Percentiles rank a stretch among this genome's conserved stretches.
Evolutionary conservation across 108 stramenopile species (phyloP).

Genomic region (Stephanodiscus triporus): DNA sequence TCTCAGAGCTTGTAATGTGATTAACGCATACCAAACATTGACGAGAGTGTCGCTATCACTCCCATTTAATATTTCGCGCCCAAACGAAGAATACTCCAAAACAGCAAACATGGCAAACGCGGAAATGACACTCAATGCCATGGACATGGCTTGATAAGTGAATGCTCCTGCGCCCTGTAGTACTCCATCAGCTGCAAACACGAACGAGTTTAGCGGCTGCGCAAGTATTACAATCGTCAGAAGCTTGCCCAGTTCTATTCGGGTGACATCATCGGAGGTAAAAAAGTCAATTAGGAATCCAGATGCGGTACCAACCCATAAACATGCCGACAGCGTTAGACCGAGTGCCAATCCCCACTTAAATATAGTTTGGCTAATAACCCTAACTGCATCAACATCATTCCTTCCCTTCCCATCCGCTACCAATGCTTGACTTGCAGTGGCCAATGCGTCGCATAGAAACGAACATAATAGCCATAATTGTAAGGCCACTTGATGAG

Average conservation of each 20-base stretch:
- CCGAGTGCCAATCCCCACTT: slow-evolving; percentile 68
- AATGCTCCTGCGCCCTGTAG: slow-evolving; percentile 85
- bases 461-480: slow-evolving; percentile 86
- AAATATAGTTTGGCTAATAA: slow-evolving; percentile 72
- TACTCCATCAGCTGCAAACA: slow-evolving; percentile 90
- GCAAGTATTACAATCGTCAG: slow-evolving; percentile 71
- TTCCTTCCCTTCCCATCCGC: slow-evolving; percentile 79
- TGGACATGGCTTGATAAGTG: slow-evolving; percentile 79
- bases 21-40: slow-evolving; percentile 78
- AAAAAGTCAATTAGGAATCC: slow-evolving; percentile 68
- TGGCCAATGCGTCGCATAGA: slow-evolving; percentile 80
- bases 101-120: slow-evolving; percentile 55
- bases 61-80: slow-evolving; percentile 4
- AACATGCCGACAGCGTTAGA: slow-evolving; percentile 43
- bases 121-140: slow-evolving; percentile 70
- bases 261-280: slow-evolving; percentile 69
- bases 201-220: slow-evolving; percentile 84
- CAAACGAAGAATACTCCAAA: slow-evolving; percentile 46
- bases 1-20: slow-evolving; percentile 77
- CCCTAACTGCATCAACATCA: slow-evolving; percentile 44
- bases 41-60: slow-evolving; percentile 61
- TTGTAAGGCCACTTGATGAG: slow-evolving; percentile 88
- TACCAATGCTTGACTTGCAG: slow-evolving; percentile 81
- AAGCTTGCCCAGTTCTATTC: slow-evolving; percentile 61
- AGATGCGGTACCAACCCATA: slow-evolving; percentile 64